A percentile compares a stretch with the other conserved stretches of the same genome.
Conservation (phyloP, 108 stramenopile species). For the Mediolabrus comicus region DNA sequence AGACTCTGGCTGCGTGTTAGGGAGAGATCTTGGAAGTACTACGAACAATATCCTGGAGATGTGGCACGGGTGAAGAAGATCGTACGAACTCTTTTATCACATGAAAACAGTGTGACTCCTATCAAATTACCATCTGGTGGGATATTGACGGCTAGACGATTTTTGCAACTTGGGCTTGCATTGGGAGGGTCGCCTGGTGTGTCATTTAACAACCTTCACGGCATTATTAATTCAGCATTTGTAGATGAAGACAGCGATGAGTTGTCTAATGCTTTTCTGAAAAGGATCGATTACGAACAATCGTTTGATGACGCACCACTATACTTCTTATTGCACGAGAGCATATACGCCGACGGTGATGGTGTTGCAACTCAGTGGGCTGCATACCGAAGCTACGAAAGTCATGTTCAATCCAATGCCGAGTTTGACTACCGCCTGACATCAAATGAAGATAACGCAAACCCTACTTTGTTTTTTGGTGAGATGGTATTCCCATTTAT, state of each 20-base stretch:
- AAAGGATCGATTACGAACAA: conserved; percentile 74
- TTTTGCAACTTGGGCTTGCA: conserved; percentile 83
- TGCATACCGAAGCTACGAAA: conserved; percentile 64
- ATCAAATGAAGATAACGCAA: conserved; percentile 20
- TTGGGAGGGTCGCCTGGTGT: conserved; percentile 75
- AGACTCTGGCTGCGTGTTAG: conserved; percentile 74
- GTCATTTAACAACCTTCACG: conserved; percentile 82
- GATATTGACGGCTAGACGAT: conserved; percentile 81
- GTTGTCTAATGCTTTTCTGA: conserved; percentile 70
- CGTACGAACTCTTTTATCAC: conserved; percentile 49
- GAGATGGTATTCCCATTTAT: conserved; percentile 97
- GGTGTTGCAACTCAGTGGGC: conserved; percentile 82
- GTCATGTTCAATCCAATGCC: conserved; percentile 13
- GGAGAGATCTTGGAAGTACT: conserved; percentile 79
- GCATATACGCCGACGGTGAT: conserved; percentile 82
- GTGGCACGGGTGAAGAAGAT: conserved; percentile 70
- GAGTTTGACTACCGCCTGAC: conserved; percentile 68
- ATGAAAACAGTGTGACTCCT: conserved; percentile 31
- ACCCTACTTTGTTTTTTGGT: conserved; percentile 75
- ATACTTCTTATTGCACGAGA: conserved; percentile 91
- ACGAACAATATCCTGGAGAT: conserved; percentile 91
- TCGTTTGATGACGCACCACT: conserved; percentile 92
- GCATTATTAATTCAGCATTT: conserved; percentile 77
- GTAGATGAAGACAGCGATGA: conserved; percentile 43
- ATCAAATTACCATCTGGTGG: conserved; percentile 79